A percentile compares a stretch with the other conserved stretches of the same genome.
These are phyloP conservation scores for Geotrichum reessii DNA, from an alignment of 1,139 yeast species.

Conservation along the genomic window DNA sequence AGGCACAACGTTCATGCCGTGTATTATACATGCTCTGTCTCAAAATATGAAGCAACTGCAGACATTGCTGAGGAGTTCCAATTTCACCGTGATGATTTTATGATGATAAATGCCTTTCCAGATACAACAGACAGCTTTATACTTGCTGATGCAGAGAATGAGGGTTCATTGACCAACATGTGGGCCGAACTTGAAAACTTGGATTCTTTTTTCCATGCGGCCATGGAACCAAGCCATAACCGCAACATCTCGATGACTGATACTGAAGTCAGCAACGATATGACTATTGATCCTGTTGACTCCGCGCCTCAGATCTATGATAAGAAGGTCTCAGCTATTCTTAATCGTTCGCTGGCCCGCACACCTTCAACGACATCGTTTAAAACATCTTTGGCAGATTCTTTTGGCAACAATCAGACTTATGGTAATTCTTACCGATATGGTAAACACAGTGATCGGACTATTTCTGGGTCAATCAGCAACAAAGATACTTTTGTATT, in stretches of 20 bases:
- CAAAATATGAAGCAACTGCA: slow-evolving; percentile 27
- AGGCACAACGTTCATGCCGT: slow-evolving; percentile 94
- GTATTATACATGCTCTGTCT: slow-evolving; percentile 67
- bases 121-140: slow-evolving; percentile 27
- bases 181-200: slow-evolving; percentile 95
- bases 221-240: slow-evolving; percentile 35
- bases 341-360: slow-evolving; percentile 68
- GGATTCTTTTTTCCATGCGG: slow-evolving; percentile 86
- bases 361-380: slow-evolving; percentile 73
- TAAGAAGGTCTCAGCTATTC: slow-evolving; percentile 68
- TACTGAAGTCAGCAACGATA: slow-evolving; percentile 41
- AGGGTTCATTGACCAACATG: slow-evolving; percentile 82
- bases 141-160: slow-evolving; percentile 32
- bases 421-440: slow-evolving; percentile 6
- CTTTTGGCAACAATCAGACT: slow-evolving; percentile 26
- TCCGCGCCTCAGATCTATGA: slow-evolving; percentile 76
- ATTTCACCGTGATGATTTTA: slow-evolving; percentile 55
- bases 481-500: slow-evolving; percentile 1
- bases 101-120: slow-evolving; percentile 20
- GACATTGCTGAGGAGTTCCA: slow-evolving; percentile 31
- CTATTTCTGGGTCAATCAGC: slow-evolving; percentile 2
- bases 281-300: slow-evolving; percentile 46
- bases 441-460: neutral
- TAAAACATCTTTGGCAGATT: slow-evolving; percentile 56
- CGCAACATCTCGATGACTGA: slow-evolving; percentile 38